Base-by-base conservation (phyloP, 2,329 filamentous ascomycete genomes). In the Fusarium floridanum region DNA sequence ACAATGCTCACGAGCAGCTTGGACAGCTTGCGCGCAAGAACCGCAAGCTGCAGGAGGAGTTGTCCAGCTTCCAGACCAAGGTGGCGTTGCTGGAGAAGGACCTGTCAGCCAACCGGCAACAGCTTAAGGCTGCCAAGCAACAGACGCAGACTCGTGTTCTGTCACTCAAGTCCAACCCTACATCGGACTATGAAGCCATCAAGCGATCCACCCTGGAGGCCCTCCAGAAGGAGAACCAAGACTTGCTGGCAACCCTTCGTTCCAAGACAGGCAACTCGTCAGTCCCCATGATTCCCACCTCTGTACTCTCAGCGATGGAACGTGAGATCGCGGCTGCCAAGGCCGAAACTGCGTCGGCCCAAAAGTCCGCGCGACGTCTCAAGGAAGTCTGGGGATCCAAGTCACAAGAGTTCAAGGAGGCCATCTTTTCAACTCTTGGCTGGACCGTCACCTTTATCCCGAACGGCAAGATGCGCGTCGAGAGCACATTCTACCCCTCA, bases 401-500 rank as follows among this genome's bases (percentile, higher is more conserved):
- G 82, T 95, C 94, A 1, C 91, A 93, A 78, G 97, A 99, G 84
- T 98, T 99, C 85, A 94, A 97, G 60, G 95, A 98, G 84, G 95
- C 95, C 36, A 95, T 99, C 68, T 95, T 95, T 73, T 95, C 92
- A 22, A 93, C 98, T 1, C 88, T 99, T 0, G 97, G 97, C 1
- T 99, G 95, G 93, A 96, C 96, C 63, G 91, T 98, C 14, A 95
- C 97, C 36, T 98, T 99, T 82, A 93, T 98, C 81, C 95, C 95
- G n/a, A 98, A 98, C 82, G 97, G 97, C 48, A 96, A 97, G 79
- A 97, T 98, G 84, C 92, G 95, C 36, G 94, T 98, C 24, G 97
- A 96, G 64, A 93, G 90, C 69, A 93, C 96, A 75, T 97, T 96
- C 80, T 94, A 93, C 80, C 93, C 95, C 0, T 92, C 90, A 3